Evolutionary conservation across 2,329 filamentous ascomycete species (phyloP), one percentile per base, ranked within the genome.

Genomic region (Alternaria arbusti): DNA sequence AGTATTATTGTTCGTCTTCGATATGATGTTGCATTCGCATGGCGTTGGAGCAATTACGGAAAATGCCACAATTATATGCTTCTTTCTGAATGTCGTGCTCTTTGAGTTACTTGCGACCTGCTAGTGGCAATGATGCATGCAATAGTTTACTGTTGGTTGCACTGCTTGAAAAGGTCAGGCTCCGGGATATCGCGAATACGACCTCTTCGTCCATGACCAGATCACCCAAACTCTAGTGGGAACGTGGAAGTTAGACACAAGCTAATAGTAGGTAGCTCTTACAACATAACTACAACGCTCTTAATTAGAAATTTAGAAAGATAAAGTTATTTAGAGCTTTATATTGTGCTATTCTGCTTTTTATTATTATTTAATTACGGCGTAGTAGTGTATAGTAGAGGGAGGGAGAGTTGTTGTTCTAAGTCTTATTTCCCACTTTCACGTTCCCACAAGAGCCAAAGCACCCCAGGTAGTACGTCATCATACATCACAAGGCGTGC

Each of bases 31-130:
- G 40, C 43, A 56, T 56, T 56, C 23, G 30, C 55, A 50, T 26
- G 55, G 55, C 55, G 55, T 57, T 57, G 23, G 52, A 45, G 52
- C n/a, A 30, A 47, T 8, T 5, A 52, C 43, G 54, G 43, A 56
- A 56, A 56, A 56, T 56, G 43, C 3, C 12, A 56, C 17, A 47
- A 15, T 47, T 56, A 6, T 3, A 40, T 52, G 49, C 13, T 32
- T 25, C 5, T 36, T 5, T 26, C 9, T 1, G 2, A 47, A 47
- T n/a, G 5, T 26, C 7, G 6, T 47, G 22, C n/a, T 47, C 44
- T 23, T 23, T 15, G 20, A 20, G 8, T 46, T 1, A 25, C 22
- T 46, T 22, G 1, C 10, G 22, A 7, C 12, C 44, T 23, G 43
- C 13, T 36, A 36, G 32, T 36, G 32, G 2, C 13, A 36, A 36